Conservation (phyloP, 2,329 filamentous ascomycete genomes). For the Botrytis paeoniae region DNA sequence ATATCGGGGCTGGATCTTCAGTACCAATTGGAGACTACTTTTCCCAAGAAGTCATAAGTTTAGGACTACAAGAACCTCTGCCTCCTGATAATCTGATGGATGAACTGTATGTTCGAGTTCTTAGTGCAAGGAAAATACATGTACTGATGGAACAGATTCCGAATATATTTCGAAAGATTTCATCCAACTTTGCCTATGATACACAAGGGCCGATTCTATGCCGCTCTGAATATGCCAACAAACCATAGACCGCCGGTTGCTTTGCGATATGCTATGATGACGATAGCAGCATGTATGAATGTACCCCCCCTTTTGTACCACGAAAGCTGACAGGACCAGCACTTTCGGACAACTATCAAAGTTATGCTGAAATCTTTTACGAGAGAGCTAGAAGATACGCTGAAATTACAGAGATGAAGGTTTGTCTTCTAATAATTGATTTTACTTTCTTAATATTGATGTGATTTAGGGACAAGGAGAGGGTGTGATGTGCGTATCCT, state of each 20-base stretch:
- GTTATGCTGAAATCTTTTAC: conserved; percentile 76
- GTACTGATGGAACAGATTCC: conserved; percentile 51
- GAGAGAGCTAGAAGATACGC: conserved; percentile 76
- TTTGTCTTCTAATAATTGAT: conserved; percentile 31
- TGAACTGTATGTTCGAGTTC: conserved; percentile 58
- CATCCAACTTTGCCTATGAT: conserved; percentile 74
- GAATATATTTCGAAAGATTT: conserved; percentile 72
- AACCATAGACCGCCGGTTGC: conserved; percentile 77
- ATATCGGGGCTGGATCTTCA: neutral
- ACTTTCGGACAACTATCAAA: conserved; percentile 67
- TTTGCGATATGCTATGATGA: conserved; percentile 85
- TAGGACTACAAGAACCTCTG: conserved; percentile 78
- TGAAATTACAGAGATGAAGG: conserved; percentile 80
- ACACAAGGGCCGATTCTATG: conserved; percentile 71
- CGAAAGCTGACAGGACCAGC: conserved; percentile 31
- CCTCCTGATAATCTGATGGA: conserved; percentile 78
- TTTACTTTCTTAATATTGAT: neutral
- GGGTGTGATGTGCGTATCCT: conserved; percentile 70
- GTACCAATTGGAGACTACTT: conserved; percentile 45
- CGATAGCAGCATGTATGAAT: conserved; percentile 58
- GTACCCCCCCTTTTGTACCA: neutral
- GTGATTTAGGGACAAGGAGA: conserved; percentile 65
- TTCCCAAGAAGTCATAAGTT: conserved; percentile 62
- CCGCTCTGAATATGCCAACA: conserved; percentile 68
- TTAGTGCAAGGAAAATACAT: neutral